These are phyloP conservation scores for Globisporangium cederbergense DNA, from an alignment of 352 stramenopile genomes.

Conservation along the genomic window DNA sequence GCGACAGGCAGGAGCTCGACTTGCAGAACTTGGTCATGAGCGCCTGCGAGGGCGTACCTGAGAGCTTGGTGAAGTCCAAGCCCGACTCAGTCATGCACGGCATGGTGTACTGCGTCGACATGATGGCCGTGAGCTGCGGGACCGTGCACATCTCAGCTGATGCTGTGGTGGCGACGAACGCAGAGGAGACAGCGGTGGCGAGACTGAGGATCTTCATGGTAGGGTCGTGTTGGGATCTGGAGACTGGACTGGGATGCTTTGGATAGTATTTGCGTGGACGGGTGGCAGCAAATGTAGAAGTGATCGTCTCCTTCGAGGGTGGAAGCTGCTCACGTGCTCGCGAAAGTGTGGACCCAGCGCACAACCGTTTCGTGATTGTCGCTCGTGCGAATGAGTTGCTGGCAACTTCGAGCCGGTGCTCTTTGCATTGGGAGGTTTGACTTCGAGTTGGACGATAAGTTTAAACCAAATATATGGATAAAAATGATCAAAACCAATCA, in stretches of 20 bases:
- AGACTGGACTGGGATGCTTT: not conserved
- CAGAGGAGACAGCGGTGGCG: not conserved
- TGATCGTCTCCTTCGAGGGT: too few relatives aligned
- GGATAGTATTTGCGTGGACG: not conserved
- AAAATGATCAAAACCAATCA: too few relatives aligned
- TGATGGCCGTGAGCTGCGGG: slow-evolving; percentile 8
- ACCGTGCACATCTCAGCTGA: not conserved
- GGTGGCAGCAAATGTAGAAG: not conserved
- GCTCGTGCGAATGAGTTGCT: too few relatives aligned
- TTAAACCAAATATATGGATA: too few relatives aligned
- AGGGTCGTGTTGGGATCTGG: not conserved
- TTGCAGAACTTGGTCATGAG: slow-evolving; percentile 14
- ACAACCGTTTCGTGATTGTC: too few relatives aligned
- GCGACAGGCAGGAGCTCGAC: not conserved
- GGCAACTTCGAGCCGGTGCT: too few relatives aligned
- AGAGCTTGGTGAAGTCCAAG: slow-evolving; percentile 7
- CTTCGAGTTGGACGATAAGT: too few relatives aligned
- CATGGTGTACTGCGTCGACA: slow-evolving; percentile 3
- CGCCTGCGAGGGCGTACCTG: not conserved
- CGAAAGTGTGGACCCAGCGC: too few relatives aligned
- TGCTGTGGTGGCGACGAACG: not conserved
- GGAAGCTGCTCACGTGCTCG: too few relatives aligned
- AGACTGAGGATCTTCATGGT: slow-evolving; percentile 13
- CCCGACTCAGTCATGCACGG: slow-evolving; percentile 9
- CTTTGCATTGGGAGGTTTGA: too few relatives aligned